These are phyloP conservation scores for Astrothelium subdiscretum DNA, from an alignment of 495 filamentous ascomycete species.

Conservation along the genomic window DNA sequence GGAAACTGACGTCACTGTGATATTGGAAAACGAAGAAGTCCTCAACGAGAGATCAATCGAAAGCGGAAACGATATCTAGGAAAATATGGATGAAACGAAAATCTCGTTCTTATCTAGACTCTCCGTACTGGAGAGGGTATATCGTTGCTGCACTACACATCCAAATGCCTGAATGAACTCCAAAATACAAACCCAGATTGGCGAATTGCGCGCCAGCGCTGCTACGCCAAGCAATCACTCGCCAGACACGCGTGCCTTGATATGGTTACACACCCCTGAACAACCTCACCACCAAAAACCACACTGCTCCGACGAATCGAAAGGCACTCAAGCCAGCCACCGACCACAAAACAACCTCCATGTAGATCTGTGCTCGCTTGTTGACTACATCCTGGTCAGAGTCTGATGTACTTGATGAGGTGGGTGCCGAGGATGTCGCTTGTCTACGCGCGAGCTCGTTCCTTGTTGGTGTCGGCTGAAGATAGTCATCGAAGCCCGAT, in stretches of 20 bases:
- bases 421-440: neutral
- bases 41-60: neutral
- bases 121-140: neutral
- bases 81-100: too few relatives aligned
- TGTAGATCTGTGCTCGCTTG: conserved; percentile 59
- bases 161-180: neutral
- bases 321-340: conserved; percentile 80
- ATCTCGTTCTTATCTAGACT: neutral
- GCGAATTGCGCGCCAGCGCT: neutral
- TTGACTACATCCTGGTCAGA: conserved; percentile 30
- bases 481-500: neutral
- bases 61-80: too few relatives aligned
- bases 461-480: neutral
- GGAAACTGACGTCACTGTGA: neutral
- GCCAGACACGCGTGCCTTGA: neutral
- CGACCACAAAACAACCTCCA: conserved; percentile 82
- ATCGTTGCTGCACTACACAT: neutral
- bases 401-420: neutral
- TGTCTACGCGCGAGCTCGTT: conserved; percentile 1
- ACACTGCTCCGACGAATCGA: conserved; percentile 82
- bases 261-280: conserved; percentile 44
- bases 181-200: neutral
- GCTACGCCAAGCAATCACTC: neutral
- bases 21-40: neutral
- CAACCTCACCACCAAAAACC: conserved; percentile 91